Base-by-base conservation (phyloP, 345 rosid species). In the Eucalyptus coolabah region DNA sequence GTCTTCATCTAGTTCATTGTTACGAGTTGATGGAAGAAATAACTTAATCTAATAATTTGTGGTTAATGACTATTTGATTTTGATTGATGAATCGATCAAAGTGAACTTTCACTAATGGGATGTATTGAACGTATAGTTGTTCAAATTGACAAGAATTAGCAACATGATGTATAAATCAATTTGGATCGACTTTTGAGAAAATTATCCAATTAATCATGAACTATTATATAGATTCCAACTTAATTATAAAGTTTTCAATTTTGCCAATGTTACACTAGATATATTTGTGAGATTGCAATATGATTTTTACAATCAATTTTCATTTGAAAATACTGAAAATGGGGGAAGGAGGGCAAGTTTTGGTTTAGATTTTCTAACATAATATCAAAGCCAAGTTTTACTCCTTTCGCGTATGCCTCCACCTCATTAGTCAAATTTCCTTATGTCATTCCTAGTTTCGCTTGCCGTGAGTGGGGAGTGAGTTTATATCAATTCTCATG, bases 401-500 rank as follows among this genome's bases (percentile, higher is more conserved):
- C 34, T 4, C 19, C 1, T 63, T 60, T 30, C 3, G 2, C 0
- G 24, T 19, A 19, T 0, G 10, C 56, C 24, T 19, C 56, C 2
- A 30, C 34, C 18, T 0, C 34, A 63, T 63, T 30, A 63, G 32
- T 63, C 34, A 63, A 63, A 63, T 63, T 30, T 63, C 34, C 34
- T 13, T 4, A 0, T 2, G 34, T 7, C 34, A 63, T n/a, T 30
- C 34, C 72, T 30, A 14, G 17, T 63, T 30, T 0, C 3, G 6
- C 19, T 30, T 63, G 34, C 34, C 72, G 5, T 0, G 3, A 63
- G 69, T 21, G 5, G 2, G 5, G 59, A 45, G 26, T 8, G 59
- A 53, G 59, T 53, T 53, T 53, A 53, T 53, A 21, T 19, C 5
- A 53, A 92, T 95, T 12, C 86, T 91, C 42, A 87, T 88, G 45